phyloP scores from a whole-genome alignment of 306 rosid genomes.

The Trifolium repens region DNA sequence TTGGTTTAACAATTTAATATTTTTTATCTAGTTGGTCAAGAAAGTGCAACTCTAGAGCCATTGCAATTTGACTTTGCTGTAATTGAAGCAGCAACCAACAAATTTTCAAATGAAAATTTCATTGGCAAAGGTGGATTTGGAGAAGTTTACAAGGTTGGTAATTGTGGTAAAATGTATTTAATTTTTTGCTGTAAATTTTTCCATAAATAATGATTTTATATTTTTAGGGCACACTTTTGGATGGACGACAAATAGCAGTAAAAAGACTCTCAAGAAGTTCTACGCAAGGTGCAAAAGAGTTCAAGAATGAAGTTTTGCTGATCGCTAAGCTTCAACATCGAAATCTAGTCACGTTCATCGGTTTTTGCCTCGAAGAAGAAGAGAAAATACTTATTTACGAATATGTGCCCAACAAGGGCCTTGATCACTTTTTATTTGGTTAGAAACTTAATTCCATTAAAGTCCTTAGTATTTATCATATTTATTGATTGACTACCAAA shows the following conservation, averaged over 20 bases:
- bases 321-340: conserved; percentile 30
- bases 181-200: not conserved
- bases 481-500: not conserved
- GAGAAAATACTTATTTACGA: conserved; percentile 24
- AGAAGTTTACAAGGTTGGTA: conserved; percentile 28
- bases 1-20: not conserved
- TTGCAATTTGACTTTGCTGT: conserved; percentile 4
- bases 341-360: conserved; percentile 23
- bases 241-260: conserved; percentile 22
- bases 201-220: not conserved
- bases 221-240: conserved; percentile 17
- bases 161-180: not conserved
- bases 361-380: conserved; percentile 9
- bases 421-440: conserved; percentile 33
- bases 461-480: not conserved
- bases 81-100: conserved; percentile 20
- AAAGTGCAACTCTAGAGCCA: conserved; percentile 13
- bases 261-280: conserved; percentile 27
- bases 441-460: not conserved
- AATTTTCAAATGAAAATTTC: conserved; percentile 20
- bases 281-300: conserved; percentile 23
- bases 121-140: conserved; percentile 35
- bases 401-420: conserved; percentile 20
- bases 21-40: conserved; percentile 32
- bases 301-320: conserved; percentile 20